Evolutionary conservation across 2,329 filamentous ascomycete genomes (phyloP).

Genomic region (Arthroderma sp.): DNA sequence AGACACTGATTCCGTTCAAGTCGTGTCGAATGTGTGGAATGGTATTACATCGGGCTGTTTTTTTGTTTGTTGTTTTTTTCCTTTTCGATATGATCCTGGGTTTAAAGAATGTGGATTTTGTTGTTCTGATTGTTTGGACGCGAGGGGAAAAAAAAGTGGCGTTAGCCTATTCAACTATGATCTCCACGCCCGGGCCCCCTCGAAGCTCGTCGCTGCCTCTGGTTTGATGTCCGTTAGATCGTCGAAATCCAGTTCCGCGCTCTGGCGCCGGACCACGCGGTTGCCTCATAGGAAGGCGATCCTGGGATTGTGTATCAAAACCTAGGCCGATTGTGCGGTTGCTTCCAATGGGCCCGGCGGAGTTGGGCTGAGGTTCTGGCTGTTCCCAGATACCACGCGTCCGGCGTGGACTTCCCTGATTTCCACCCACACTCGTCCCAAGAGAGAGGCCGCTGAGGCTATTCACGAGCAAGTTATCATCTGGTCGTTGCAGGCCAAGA

Average conservation of each 20-base stretch:
- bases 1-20: conserved; percentile 27
- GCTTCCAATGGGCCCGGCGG: conserved; percentile 43
- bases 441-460: conserved; percentile 50
- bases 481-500: conserved; percentile 35
- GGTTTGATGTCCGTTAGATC: conserved; percentile 49
- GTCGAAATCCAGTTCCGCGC: conserved; percentile 44
- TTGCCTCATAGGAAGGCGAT: conserved; percentile 43
- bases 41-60: conserved; percentile 29
- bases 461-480: conserved; percentile 49
- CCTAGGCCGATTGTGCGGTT: conserved; percentile 49
- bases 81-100: conserved; percentile 14
- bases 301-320: conserved; percentile 42
- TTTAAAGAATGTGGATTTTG: conserved; percentile 10
- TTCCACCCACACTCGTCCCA: conserved; percentile 33
- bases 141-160: background rate
- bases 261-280: conserved; percentile 49
- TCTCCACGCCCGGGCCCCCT: conserved; percentile 47
- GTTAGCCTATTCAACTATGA: conserved; percentile 46
- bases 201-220: conserved; percentile 52
- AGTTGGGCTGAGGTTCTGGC: conserved; percentile 34
- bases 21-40: conserved; percentile 18
- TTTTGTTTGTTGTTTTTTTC: conserved; percentile 23
- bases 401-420: conserved; percentile 44
- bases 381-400: conserved; percentile 49
- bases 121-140: background rate